phyloP scores from a whole-genome alignment of 2,329 filamentous ascomycete species.

The Talaromyces funiculosus region DNA sequence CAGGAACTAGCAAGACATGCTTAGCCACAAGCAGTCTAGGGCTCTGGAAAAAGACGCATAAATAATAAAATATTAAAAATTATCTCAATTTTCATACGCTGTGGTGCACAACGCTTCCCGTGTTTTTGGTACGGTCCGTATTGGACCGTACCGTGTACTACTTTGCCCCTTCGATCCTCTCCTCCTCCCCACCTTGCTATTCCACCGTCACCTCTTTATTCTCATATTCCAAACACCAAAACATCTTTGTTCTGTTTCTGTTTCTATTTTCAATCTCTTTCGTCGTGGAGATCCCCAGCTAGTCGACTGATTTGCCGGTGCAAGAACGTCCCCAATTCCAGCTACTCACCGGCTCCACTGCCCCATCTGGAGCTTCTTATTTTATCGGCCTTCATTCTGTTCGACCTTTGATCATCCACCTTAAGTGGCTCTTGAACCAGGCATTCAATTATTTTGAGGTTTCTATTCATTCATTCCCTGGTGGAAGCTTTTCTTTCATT shows the following conservation, averaged over 20 bases:
- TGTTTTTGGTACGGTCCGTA: neutral
- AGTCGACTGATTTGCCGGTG: neutral
- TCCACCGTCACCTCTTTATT: neutral
- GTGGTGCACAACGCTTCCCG: neutral
- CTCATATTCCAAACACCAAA: neutral
- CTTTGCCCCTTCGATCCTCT: neutral
- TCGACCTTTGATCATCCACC: neutral
- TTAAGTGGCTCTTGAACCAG: neutral
- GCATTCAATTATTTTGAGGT: neutral
- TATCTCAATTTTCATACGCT: neutral
- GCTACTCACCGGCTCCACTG: neutral
- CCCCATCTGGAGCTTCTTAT: neutral
- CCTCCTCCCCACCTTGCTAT: neutral
- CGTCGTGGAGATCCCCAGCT: neutral
- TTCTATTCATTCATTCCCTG: slow-evolving; percentile 16
- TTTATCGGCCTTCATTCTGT: neutral
- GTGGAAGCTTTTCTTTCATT: slow-evolving; percentile 17
- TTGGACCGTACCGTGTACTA: neutral
- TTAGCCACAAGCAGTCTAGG: slow-evolving; percentile 1
- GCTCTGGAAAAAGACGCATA: neutral
- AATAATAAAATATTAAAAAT: neutral
- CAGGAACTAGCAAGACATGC: neutral
- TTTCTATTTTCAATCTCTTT: neutral
- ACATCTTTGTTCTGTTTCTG: neutral
- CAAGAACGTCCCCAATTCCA: neutral